A percentile compares a stretch with the other conserved stretches of the same genome.
These are phyloP conservation scores for Solanum sparsipilum DNA, from an alignment of 257 asterid genomes.

Conservation along the genomic window DNA sequence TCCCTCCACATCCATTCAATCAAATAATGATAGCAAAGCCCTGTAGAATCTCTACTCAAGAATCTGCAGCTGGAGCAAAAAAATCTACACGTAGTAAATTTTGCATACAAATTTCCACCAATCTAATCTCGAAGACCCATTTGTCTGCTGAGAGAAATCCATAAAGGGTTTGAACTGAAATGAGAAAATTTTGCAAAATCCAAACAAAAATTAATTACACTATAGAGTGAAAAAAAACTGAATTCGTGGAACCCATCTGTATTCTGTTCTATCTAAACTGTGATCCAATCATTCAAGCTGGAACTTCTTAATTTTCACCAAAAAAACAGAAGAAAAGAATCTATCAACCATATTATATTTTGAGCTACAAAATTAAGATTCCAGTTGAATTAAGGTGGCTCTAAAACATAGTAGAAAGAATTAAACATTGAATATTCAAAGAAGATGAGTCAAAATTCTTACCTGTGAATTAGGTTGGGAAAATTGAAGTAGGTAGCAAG, in stretches of 20 bases:
- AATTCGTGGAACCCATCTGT: background rate
- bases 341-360: background rate
- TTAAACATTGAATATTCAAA: background rate
- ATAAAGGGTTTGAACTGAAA: background rate
- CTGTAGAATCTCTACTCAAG: background rate
- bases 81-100: background rate
- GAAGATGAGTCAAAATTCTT: background rate
- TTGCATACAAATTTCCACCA: background rate
- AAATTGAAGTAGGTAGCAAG: background rate
- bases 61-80: background rate
- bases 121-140: background rate
- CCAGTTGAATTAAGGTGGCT: background rate
- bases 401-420: background rate
- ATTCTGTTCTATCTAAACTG: background rate
- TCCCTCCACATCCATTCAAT: slow-evolving; percentile 2
- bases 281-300: background rate
- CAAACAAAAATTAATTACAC: background rate
- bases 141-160: background rate
- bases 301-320: background rate
- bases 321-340: background rate
- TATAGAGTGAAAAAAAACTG: background rate
- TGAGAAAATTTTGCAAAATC: background rate
- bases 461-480: background rate
- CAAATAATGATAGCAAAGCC: background rate
- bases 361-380: background rate